Conservation (phyloP, 1,139 yeast species). For the Dujonia santamariae region DNA sequence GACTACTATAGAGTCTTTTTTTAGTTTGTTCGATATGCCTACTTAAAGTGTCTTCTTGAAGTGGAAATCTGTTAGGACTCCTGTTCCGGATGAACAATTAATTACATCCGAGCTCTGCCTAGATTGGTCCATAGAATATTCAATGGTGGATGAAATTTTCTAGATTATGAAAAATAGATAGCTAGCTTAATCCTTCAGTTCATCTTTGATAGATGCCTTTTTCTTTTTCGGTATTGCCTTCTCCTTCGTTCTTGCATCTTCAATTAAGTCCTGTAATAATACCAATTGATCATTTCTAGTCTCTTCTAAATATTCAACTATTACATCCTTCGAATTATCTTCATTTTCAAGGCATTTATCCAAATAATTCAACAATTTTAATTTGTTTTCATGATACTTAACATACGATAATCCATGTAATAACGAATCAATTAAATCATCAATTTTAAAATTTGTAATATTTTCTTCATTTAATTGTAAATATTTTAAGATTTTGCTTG, state of each 20-base stretch:
- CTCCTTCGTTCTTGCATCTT: not conserved
- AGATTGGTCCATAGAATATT: too few relatives aligned
- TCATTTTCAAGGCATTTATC: slow-evolving; percentile 2
- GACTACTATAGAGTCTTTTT: too few relatives aligned
- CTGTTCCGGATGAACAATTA: too few relatives aligned
- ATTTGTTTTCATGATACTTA: slow-evolving; percentile 11
- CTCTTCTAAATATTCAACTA: slow-evolving; percentile 4
- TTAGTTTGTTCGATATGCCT: too few relatives aligned
- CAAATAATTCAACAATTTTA: slow-evolving; percentile 6
- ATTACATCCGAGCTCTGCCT: too few relatives aligned
- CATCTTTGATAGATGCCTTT: not conserved
- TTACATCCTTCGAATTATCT: slow-evolving; percentile 3
- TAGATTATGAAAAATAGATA: too few relatives aligned
- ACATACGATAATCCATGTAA: slow-evolving; percentile 13
- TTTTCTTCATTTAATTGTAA: slow-evolving; percentile 4
- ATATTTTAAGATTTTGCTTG: slow-evolving; percentile 3
- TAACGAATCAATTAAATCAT: slow-evolving; percentile 17
- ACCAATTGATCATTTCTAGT: slow-evolving; percentile 4
- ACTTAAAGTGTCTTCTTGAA: too few relatives aligned
- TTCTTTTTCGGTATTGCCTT: not conserved
- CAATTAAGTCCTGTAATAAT: slow-evolving; percentile 4
- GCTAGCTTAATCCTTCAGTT: too few relatives aligned
- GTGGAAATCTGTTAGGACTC: too few relatives aligned
- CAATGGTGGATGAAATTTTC: too few relatives aligned
- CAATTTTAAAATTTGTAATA: slow-evolving; percentile 11